These are phyloP conservation scores for Phytophthora macrochlamydospora DNA, from an alignment of 352 stramenopile genomes.

Conservation along the genomic window DNA sequence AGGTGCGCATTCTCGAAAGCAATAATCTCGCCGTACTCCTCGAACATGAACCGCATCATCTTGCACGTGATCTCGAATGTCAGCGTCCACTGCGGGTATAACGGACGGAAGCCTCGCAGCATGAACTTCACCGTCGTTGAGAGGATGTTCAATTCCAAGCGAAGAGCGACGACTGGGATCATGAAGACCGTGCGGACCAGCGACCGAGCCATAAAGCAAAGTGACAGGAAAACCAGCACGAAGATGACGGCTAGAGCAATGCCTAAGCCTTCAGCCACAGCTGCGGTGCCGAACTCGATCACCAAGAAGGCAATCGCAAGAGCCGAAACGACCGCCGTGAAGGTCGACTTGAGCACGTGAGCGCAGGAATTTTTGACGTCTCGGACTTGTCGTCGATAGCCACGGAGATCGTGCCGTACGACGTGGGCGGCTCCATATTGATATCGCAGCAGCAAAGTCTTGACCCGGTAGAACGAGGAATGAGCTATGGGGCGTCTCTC, in stretches of 20 bases:
- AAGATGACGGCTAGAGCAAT: constrained; percentile 4
- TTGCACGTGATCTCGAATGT: constrained; percentile 34
- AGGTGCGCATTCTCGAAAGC: constrained; percentile 26
- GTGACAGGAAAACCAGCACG: constrained; percentile 8
- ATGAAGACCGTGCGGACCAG: constrained; percentile 16
- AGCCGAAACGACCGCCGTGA: constrained; percentile 1
- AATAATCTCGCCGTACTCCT: constrained; percentile 31
- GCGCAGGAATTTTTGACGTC: not conserved
- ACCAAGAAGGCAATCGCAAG: constrained; percentile 9
- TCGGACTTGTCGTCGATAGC: constrained; percentile 5
- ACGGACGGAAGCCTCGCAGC: constrained; percentile 20
- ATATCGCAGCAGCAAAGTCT: not conserved
- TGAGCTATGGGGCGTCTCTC: constrained; percentile 1
- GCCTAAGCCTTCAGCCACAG: not conserved
- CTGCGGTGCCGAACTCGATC: constrained; percentile 5
- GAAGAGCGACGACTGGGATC: constrained; percentile 8
- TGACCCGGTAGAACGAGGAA: constrained; percentile 4
- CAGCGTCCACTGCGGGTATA: constrained; percentile 38
- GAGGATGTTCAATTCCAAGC: constrained; percentile 19
- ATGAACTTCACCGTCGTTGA: constrained; percentile 10
- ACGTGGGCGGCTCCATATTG: constrained; percentile 10
- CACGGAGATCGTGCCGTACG: constrained; percentile 11
- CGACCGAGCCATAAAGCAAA: constrained; percentile 7
- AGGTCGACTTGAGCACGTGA: constrained; percentile 5
- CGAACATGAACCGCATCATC: constrained; percentile 33